phyloP scores from a whole-genome alignment of 257 asterid genomes.

The Nicotiana noctiflora region DNA sequence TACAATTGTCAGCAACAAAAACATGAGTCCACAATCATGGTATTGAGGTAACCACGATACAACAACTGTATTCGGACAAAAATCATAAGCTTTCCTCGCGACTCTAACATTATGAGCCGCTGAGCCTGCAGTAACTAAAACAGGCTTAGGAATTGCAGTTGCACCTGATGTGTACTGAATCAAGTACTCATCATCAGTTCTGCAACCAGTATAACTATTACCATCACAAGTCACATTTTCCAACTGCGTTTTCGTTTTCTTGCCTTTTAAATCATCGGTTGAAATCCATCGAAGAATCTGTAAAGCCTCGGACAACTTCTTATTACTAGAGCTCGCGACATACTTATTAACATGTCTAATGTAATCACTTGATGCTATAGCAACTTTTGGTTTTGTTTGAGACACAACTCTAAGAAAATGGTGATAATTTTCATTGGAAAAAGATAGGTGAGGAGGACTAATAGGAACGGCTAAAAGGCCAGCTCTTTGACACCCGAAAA shows the following conservation, averaged over 20 bases:
- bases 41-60: slow-evolving; percentile 85
- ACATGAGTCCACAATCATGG: slow-evolving; percentile 86
- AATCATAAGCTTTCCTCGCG: slow-evolving; percentile 61
- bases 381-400: slow-evolving; percentile 70
- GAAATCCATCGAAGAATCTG: slow-evolving; percentile 41
- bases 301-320: slow-evolving; percentile 25
- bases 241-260: background rate
- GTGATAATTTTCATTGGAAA: slow-evolving; percentile 21
- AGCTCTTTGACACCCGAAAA: slow-evolving; percentile 71
- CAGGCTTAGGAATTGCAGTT: slow-evolving; percentile 73
- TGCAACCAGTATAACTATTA: slow-evolving; percentile 46
- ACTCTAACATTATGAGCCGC: slow-evolving; percentile 84
- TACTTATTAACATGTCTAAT: slow-evolving; percentile 31
- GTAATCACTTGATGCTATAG: slow-evolving; percentile 39
- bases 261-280: slow-evolving; percentile 28
- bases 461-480: slow-evolving; percentile 53
- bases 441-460: slow-evolving; percentile 48
- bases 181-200: slow-evolving; percentile 42
- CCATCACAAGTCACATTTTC: background rate
- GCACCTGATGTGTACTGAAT: slow-evolving; percentile 87
- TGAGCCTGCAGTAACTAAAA: slow-evolving; percentile 65
- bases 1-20: slow-evolving; percentile 46
- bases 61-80: slow-evolving; percentile 53
- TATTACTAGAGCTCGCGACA: slow-evolving; percentile 10
- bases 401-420: slow-evolving; percentile 57